These are phyloP conservation scores for Amanita thiersii DNA, from an alignment of 768 basidiomycete genomes.

Conservation along the genomic window DNA sequence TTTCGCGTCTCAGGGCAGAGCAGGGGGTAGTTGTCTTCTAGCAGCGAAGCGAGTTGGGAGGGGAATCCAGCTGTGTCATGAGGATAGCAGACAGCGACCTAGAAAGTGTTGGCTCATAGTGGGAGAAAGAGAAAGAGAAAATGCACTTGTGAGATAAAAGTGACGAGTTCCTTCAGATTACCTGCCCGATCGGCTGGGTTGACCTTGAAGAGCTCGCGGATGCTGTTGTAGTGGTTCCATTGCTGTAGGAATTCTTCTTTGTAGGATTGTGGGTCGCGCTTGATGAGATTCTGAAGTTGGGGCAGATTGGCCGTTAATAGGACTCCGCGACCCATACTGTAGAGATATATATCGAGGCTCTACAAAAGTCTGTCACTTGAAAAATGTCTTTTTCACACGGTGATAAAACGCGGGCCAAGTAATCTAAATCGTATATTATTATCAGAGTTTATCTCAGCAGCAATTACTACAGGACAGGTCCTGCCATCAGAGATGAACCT, in stretches of 20 bases:
- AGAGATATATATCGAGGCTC: conserved; percentile 11
- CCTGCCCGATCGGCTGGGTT: conserved; percentile 81
- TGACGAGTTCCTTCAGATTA: conserved; percentile 79
- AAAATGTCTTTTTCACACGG: neutral
- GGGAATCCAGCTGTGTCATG: conserved; percentile 85
- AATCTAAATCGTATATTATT: too few relatives aligned
- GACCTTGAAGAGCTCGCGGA: conserved; percentile 75
- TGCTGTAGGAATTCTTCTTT: conserved; percentile 95
- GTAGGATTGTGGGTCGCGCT: conserved; percentile 84
- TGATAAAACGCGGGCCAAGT: too few relatives aligned
- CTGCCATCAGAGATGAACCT: too few relatives aligned
- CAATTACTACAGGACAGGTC: too few relatives aligned
- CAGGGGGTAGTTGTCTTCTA: conserved; percentile 71
- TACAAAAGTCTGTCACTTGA: neutral
- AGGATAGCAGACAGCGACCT: conserved; percentile 93
- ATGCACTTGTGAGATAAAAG: conserved; percentile 81
- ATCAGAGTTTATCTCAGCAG: too few relatives aligned
- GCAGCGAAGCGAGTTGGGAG: conserved; percentile 63
- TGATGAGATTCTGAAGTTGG: conserved; percentile 94
- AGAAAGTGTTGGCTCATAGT: too few relatives aligned
- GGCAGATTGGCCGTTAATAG: conserved; percentile 86
- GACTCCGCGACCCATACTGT: conserved; percentile 45
- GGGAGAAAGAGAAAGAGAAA: neutral
- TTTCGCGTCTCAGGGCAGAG: conserved; percentile 78
- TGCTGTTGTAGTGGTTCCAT: conserved; percentile 91